Percentiles rank a stretch among this genome's conserved stretches.
phyloP scores from a whole-genome alignment of 2,329 filamentous ascomycete species.

The Fusarium sp. region DNA sequence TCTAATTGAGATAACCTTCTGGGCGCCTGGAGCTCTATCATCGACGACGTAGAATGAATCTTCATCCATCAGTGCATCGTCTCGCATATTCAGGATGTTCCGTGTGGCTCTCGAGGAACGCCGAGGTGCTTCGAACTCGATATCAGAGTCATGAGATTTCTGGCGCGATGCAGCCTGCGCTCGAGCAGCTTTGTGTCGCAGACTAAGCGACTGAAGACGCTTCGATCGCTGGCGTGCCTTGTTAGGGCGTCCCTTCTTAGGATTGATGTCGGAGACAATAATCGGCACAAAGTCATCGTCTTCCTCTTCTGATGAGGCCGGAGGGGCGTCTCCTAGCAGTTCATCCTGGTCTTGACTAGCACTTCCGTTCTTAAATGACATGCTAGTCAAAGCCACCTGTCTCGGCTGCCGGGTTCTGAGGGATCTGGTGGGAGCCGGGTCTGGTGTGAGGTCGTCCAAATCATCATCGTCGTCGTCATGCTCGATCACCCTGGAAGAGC shows the following conservation, averaged over 20 bases:
- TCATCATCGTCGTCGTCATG: constrained; percentile 43
- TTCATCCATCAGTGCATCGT: constrained; percentile 71
- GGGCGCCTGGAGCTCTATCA: constrained; percentile 59
- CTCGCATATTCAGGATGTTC: constrained; percentile 62
- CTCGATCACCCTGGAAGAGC: constrained; percentile 15
- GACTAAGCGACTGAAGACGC: constrained; percentile 38
- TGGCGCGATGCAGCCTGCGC: constrained; percentile 23
- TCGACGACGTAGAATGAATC: constrained; percentile 68
- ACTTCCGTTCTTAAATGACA: constrained; percentile 44
- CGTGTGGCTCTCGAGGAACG: constrained; percentile 65
- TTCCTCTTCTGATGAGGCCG: constrained; percentile 50
- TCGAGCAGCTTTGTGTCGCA: constrained; percentile 20
- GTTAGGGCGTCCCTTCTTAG: constrained; percentile 43
- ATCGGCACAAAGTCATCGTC: constrained; percentile 54
- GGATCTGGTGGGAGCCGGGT: constrained; percentile 27
- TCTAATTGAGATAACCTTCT: constrained; percentile 75
- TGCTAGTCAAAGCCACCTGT: constrained; percentile 46
- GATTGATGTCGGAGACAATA: constrained; percentile 56
- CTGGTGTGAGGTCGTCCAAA: constrained; percentile 23
- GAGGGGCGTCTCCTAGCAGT: constrained; percentile 50
- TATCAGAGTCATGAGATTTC: constrained; percentile 59
- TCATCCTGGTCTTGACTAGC: constrained; percentile 53
- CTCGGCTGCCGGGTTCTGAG: constrained; percentile 49
- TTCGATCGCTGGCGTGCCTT: constrained; percentile 43
- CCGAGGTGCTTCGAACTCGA: constrained; percentile 68